phyloP scores from a whole-genome alignment of 192 early-diverging fungal species.

The Glomus cerebriforme region DNA sequence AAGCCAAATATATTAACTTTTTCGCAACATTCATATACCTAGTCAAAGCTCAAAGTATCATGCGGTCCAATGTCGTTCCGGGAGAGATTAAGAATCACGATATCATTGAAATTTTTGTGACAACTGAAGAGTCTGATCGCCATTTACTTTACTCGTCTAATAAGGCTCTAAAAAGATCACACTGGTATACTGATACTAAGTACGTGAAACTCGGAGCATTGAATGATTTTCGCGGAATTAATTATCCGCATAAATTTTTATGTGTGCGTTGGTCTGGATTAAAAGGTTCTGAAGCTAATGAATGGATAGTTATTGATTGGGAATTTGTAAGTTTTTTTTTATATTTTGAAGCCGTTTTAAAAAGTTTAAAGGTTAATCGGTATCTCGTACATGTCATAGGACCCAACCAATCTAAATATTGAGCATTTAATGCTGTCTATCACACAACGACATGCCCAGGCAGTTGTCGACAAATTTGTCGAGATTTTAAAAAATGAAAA shows the following conservation, averaged over 20 bases:
- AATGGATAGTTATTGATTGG: constrained; percentile 25
- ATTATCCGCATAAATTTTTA: constrained; percentile 22
- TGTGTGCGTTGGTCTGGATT: constrained; percentile 19
- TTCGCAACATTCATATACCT: neutral
- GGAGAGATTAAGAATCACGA: neutral
- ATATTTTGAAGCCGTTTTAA: neutral
- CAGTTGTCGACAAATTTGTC: neutral
- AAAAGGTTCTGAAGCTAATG: neutral
- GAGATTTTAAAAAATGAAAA: neutral
- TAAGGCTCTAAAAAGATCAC: neutral
- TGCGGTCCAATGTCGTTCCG: neutral
- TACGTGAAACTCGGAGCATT: neutral
- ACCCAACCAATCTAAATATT: constrained; percentile 17
- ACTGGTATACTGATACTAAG: constrained; percentile 20
- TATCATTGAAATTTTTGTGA: constrained; percentile 16
- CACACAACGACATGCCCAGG: neutral
- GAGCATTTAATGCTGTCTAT: constrained; percentile 19
- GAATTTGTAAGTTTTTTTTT: constrained; percentile 12
- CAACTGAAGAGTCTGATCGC: neutral
- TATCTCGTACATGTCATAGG: neutral
- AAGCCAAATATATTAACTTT: neutral
- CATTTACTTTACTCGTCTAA: constrained; percentile 1
- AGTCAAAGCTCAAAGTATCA: neutral
- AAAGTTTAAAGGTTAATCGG: neutral
- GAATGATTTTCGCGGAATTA: constrained; percentile 2